Evolutionary conservation across 2,329 filamentous ascomycete species (phyloP).

Genomic region (Chalaropsis thielavioides): DNA sequence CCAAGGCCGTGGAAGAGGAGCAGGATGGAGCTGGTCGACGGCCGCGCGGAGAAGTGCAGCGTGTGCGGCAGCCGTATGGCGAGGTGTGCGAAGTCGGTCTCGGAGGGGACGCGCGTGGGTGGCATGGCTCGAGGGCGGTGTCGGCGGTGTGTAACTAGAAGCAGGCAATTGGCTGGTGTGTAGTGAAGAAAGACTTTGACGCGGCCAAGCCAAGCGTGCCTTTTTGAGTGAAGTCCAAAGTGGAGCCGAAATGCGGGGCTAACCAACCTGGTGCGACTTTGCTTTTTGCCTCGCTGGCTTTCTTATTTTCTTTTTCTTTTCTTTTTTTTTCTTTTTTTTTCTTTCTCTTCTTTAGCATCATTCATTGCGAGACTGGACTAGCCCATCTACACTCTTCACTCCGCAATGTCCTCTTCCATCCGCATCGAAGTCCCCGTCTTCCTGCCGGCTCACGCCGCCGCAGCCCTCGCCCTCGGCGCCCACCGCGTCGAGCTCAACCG

Average conservation of each 20-base stretch:
- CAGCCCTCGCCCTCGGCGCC: constrained; percentile 32
- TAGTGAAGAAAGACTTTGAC: too few species aligned
- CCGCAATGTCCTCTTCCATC: constrained; percentile 18
- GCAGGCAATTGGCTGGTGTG: not conserved
- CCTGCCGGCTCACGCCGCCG: constrained; percentile 28
- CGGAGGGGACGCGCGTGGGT: constrained; percentile 33
- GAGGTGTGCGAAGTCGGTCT: constrained; percentile 35
- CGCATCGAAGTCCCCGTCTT: constrained; percentile 42
- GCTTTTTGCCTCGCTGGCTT: too few species aligned
- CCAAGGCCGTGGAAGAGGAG: constrained; percentile 75
- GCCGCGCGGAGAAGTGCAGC: constrained; percentile 37
- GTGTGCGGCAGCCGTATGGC: constrained; percentile 30
- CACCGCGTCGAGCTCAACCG: constrained; percentile 41
- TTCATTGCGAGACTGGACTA: too few species aligned
- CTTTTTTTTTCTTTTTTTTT: too few species aligned
- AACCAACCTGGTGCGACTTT: not conserved
- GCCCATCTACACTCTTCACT: not conserved
- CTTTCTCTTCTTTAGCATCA: too few species aligned
- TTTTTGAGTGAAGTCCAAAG: constrained; percentile 8
- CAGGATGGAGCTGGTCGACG: constrained; percentile 58
- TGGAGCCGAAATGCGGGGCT: constrained; percentile 5
- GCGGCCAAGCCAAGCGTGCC: not conserved
- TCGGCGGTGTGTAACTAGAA: not conserved
- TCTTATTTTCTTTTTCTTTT: not conserved
- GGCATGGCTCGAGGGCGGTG: constrained; percentile 17